Evolutionary conservation across 208 protist species (phyloP), one percentile per base, ranked within the genome.

Genomic region (Vickermania spadyakhi): DNA sequence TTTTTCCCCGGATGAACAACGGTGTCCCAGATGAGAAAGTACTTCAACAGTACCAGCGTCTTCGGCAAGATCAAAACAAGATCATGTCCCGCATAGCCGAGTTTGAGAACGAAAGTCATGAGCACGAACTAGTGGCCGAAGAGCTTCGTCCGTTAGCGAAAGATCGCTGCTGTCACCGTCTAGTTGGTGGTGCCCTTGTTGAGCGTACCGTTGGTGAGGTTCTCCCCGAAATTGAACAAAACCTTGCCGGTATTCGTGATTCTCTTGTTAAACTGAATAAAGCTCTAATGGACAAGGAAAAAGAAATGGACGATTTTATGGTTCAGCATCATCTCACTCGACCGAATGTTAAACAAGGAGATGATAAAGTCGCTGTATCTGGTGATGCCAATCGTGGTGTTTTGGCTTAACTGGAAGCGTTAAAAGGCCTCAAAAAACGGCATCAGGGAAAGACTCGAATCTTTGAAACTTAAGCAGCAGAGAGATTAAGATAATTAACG

Each of bases 181-280:
- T 98, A 28, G 82, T 99, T 13, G 97, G 96, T 31, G 93, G 89
- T 28, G 96, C 97, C 27, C 81, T 99, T 7, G 83, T 97, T 41
- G 94, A 99, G 73, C 85, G 91, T 61, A 98, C 88, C 3, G 94
- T 97, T 0, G 94, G 77, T 13, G 95, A 98, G 58, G 89, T 97
- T 28, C 70, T 98, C 27, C 97, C 96, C 11, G 91, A 95, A 52
- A 82, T 99, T n/a, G 75, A 96, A 77, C 72, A 87, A 54, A 97
- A 96, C 66, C 66, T 90, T 21, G 70, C 79, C 23, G 73, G 70
- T 62, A 91, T 97, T 58, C 74, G 78, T 56, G 71, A 81, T 28
- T 74, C 82, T 3, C 57, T 96, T 27, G 66, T 57, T n/a, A 64
- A 89, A 59, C 73, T 93, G 13, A 91, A 84, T 55, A 89, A 89